Evolutionary conservation across 2,329 filamentous ascomycete species (phyloP).

Genomic region (Talaromyces sp.): DNA sequence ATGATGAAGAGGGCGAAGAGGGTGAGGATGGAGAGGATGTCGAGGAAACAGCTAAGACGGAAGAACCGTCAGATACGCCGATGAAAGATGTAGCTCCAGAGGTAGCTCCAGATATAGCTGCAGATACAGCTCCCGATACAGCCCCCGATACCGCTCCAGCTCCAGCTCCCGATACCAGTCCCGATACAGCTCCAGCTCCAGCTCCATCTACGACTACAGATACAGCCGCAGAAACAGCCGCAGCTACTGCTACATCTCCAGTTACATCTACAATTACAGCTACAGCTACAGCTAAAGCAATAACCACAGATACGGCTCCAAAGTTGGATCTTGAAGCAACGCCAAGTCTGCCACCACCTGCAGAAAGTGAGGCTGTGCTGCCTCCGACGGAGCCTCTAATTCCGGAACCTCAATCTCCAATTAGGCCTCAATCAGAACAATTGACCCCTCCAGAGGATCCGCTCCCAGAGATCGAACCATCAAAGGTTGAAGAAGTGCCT

Average conservation of each 20-base stretch:
- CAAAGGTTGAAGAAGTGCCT: constrained; percentile 8
- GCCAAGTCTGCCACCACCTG: constrained; percentile 11
- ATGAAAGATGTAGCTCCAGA: background rate
- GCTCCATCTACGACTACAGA: too few relatives aligned
- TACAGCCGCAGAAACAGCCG: background rate
- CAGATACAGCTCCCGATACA: too few relatives aligned
- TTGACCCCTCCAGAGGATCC: constrained; percentile 11
- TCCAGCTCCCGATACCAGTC: background rate
- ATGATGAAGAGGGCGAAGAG: constrained; percentile 47
- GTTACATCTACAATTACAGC: too few relatives aligned
- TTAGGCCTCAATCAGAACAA: constrained; percentile 17
- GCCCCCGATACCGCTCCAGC: background rate
- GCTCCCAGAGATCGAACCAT: background rate
- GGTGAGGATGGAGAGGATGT: constrained; percentile 23
- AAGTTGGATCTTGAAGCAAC: constrained; percentile 1
- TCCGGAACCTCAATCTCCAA: constrained; percentile 2
- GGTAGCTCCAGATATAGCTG: background rate
- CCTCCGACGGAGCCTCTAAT: background rate
- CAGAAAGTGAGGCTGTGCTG: background rate
- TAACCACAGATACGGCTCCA: background rate
- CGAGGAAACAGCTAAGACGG: constrained; percentile 37
- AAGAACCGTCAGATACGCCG: background rate
- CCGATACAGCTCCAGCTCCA: too few relatives aligned
- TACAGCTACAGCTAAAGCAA: too few relatives aligned
- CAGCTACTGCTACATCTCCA: too few relatives aligned